Evolutionary conservation across 2,329 filamentous ascomycete genomes (phyloP).

Genomic region (Chaetomiaceae sp.): DNA sequence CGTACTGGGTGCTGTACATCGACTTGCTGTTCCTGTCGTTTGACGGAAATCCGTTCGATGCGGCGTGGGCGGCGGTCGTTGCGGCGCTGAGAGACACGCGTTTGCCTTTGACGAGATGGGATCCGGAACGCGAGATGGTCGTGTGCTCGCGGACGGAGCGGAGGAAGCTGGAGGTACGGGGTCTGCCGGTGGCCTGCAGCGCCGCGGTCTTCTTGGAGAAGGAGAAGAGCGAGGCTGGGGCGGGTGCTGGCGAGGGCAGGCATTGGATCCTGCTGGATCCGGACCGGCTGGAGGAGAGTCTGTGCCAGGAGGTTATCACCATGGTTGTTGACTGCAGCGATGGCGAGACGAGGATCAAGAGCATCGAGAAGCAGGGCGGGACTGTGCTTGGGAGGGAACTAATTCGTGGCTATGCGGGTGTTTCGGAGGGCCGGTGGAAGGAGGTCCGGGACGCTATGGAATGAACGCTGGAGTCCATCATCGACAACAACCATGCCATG

Average conservation of each 20-base stretch:
- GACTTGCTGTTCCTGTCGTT: constrained; percentile 92
- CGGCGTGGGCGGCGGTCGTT: constrained; percentile 77
- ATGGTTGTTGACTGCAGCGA: constrained; percentile 63
- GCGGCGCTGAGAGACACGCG: constrained; percentile 73
- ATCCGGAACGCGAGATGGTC: constrained; percentile 71
- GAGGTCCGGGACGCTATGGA: constrained; percentile 43
- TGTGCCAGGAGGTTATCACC: constrained; percentile 78
- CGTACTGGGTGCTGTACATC: constrained; percentile 92
- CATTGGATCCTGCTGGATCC: constrained; percentile 82
- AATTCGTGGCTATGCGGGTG: constrained; percentile 52
- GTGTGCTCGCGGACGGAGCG: constrained; percentile 62
- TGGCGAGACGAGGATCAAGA: constrained; percentile 55
- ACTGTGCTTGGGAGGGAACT: constrained; percentile 58
- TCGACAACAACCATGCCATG: too few species aligned
- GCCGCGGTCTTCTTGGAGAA: constrained; percentile 70
- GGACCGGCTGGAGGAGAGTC: constrained; percentile 79
- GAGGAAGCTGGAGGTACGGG: constrained; percentile 51
- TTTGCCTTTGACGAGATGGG: constrained; percentile 75
- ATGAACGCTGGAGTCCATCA: not conserved
- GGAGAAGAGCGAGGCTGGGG: constrained; percentile 39
- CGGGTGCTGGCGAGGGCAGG: constrained; percentile 31
- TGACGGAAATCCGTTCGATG: constrained; percentile 87
- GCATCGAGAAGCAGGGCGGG: constrained; percentile 80
- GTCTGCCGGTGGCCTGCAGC: constrained; percentile 68
- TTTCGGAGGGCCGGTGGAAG: constrained; percentile 59